Evolutionary conservation across 2,329 filamentous ascomycete species (phyloP).

Genomic region (Pseudonectria buxi): DNA sequence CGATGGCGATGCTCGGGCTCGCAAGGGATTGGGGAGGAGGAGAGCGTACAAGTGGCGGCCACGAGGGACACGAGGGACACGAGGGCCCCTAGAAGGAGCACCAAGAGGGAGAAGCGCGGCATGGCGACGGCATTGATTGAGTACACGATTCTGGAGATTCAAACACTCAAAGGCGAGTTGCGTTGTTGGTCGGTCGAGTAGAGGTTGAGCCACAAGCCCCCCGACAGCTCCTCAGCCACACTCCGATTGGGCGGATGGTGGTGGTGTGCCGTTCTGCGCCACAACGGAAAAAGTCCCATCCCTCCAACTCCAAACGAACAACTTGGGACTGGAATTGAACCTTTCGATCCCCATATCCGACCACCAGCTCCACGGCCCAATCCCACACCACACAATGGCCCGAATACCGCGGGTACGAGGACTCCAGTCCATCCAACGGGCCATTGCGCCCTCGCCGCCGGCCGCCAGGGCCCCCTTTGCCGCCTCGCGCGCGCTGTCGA

Average conservation of each 20-base stretch:
- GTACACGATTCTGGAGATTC: neutral
- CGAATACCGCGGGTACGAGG: constrained; percentile 35
- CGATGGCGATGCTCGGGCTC: constrained; percentile 4
- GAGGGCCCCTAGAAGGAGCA: constrained; percentile 31
- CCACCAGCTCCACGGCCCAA: constrained; percentile 2
- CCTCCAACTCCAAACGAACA: constrained; percentile 8
- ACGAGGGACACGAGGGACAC: constrained; percentile 28
- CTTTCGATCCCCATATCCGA: constrained; percentile 6
- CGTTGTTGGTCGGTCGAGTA: no score
- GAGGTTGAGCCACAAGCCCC: no score
- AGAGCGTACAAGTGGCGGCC: constrained; percentile 36
- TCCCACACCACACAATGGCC: constrained; percentile 31
- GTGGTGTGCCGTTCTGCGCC: no score
- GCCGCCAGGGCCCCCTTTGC: constrained; percentile 2
- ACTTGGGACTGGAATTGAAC: constrained; percentile 9
- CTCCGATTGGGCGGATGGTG: no score
- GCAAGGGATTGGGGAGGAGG: neutral
- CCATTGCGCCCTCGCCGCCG: constrained; percentile 17
- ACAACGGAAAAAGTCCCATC: constrained; percentile 22
- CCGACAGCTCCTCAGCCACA: no score
- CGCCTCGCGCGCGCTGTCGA: constrained; percentile 29
- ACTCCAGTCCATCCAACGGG: constrained; percentile 25
- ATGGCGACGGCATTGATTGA: constrained; percentile 22
- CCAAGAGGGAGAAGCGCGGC: constrained; percentile 32
- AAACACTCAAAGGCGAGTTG: no score